phyloP scores from a whole-genome alignment of 176 grass and related monocot species.

The Phoenix roebelenii region DNA sequence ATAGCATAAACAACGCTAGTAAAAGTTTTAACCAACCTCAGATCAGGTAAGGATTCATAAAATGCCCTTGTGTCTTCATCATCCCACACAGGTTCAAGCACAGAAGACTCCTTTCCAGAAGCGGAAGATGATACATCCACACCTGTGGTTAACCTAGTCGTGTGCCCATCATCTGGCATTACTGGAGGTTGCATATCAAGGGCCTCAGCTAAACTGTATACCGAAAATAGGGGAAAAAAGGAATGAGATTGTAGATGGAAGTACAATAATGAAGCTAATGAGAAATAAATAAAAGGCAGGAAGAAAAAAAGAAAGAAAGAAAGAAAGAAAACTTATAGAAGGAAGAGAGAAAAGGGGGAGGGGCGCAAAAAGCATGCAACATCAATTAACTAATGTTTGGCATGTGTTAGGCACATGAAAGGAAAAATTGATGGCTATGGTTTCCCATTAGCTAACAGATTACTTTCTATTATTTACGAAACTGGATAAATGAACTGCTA shows the following conservation, averaged over 20 bases:
- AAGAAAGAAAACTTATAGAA: too few relatives aligned
- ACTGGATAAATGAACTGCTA: too few relatives aligned
- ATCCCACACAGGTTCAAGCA: conserved; percentile 91
- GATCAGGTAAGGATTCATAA: conserved; percentile 94
- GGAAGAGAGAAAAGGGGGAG: too few relatives aligned
- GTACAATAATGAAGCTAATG: too few relatives aligned
- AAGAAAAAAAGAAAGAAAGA: too few relatives aligned
- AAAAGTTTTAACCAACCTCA: conserved; percentile 49
- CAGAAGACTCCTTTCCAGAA: conserved; percentile 60
- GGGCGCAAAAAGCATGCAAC: too few relatives aligned
- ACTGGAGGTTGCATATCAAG: conserved; percentile 95
- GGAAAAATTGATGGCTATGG: too few relatives aligned
- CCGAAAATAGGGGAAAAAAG: background rate
- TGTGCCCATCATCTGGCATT: conserved; percentile 89
- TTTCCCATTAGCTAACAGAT: too few relatives aligned
- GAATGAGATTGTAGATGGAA: background rate
- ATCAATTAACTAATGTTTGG: too few relatives aligned
- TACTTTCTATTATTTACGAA: too few relatives aligned
- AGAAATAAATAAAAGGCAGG: too few relatives aligned
- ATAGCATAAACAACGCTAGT: background rate
- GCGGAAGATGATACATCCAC: conserved; percentile 37
- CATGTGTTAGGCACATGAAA: too few relatives aligned
- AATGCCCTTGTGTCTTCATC: conserved; percentile 97
- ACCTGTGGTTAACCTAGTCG: conserved; percentile 88
- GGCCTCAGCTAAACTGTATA: conserved; percentile 75